Evolutionary conservation across 805 yeast genomes (phyloP).

Genomic region (Komagataella ulmi): DNA sequence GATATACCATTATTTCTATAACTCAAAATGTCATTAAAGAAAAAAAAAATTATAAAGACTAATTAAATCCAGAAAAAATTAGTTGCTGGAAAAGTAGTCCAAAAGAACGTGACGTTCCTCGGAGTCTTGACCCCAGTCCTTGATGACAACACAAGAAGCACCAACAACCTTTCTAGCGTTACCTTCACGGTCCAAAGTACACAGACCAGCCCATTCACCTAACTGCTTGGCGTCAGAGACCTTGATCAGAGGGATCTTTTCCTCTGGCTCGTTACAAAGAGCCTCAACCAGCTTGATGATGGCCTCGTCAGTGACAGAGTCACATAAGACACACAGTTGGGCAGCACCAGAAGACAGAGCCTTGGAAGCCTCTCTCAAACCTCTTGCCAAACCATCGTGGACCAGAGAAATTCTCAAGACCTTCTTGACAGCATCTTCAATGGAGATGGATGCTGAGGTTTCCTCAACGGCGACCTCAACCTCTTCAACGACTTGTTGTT

Average conservation of each 20-base stretch:
- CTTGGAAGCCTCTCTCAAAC: constrained; percentile 99
- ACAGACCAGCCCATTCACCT: constrained; percentile 99
- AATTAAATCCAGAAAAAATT: not conserved
- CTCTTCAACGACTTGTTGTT: constrained; percentile 66
- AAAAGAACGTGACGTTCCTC: constrained; percentile 93
- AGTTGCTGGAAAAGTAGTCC: constrained; percentile 87
- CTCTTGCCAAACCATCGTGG: constrained; percentile 99
- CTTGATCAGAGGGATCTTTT: constrained; percentile 95
- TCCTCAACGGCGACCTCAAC: constrained; percentile 66
- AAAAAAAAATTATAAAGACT: not conserved
- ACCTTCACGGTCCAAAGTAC: constrained; percentile 99
- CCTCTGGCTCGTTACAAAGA: constrained; percentile 95
- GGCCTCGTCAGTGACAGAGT: constrained; percentile 95
- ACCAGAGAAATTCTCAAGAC: constrained; percentile 96
- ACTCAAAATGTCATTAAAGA: not conserved
- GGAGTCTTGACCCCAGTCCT: constrained; percentile 99
- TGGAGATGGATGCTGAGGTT: constrained; percentile 79
- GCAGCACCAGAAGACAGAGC: constrained; percentile 97
- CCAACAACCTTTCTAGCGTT: constrained; percentile 99
- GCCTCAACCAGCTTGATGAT: constrained; percentile 98
- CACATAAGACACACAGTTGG: constrained; percentile 93
- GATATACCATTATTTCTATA: not conserved
- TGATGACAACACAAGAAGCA: constrained; percentile 98
- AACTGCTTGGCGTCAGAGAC: constrained; percentile 98
- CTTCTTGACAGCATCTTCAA: constrained; percentile 96